phyloP scores from a whole-genome alignment of 139 green algal genomes.

The Micractinium conductrix region DNA sequence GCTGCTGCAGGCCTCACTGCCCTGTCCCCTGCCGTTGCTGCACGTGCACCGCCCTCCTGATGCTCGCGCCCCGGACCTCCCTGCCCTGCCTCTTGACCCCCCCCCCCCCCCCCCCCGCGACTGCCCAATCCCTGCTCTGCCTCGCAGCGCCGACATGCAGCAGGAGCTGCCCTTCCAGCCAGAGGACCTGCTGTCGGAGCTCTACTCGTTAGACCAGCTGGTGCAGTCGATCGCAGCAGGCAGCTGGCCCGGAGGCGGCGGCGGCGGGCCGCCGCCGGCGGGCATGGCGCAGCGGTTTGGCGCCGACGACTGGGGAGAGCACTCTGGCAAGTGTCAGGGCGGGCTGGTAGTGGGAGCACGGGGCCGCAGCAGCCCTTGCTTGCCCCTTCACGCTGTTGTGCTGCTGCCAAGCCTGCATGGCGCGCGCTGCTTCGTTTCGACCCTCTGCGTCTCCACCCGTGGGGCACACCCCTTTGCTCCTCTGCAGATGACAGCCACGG shows the following conservation, averaged over 20 bases:
- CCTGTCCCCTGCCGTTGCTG: background rate
- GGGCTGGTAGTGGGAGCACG: slow-evolving; percentile 11
- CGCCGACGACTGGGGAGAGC: background rate
- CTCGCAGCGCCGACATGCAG: slow-evolving; percentile 24
- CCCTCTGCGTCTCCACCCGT: too few relatives aligned
- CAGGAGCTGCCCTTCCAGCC: slow-evolving; percentile 20
- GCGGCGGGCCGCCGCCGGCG: background rate
- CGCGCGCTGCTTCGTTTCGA: too few relatives aligned
- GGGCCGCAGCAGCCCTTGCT: background rate
- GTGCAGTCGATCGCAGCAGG: slow-evolving; percentile 13
- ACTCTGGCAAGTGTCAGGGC: too few relatives aligned
- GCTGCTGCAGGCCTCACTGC: background rate
- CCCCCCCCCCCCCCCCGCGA: background rate
- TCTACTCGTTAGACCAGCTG: slow-evolving; percentile 27
- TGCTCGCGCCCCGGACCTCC: background rate
- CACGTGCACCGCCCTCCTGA: background rate
- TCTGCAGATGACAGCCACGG: slow-evolving; percentile 4
- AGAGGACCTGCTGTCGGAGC: slow-evolving; percentile 9
- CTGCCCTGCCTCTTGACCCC: background rate
- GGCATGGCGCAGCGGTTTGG: background rate
- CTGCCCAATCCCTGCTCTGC: background rate
- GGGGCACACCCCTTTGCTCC: background rate
- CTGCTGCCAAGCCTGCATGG: background rate
- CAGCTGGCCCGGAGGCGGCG: background rate
- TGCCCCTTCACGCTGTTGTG: background rate